phyloP scores from a whole-genome alignment of 805 yeast genomes.

The Monosporozyma solicola region DNA sequence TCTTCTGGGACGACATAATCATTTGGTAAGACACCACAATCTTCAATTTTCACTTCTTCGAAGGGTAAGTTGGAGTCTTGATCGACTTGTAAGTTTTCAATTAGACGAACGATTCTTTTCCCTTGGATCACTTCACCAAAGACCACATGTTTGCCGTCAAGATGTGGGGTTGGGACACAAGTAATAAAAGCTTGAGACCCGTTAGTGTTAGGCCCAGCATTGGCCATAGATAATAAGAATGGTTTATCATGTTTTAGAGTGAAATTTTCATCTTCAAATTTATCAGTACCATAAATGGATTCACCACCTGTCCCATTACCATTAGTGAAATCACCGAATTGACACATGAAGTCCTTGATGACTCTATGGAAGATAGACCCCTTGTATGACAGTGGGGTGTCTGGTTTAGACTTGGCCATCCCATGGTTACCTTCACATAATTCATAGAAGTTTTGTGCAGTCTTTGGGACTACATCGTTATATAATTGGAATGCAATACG shows the following conservation, averaged over 20 bases:
- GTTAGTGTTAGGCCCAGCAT: slow-evolving; percentile 87
- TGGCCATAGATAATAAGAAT: slow-evolving; percentile 85
- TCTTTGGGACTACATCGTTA: slow-evolving; percentile 70
- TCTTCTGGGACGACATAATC: slow-evolving; percentile 42
- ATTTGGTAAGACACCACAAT: slow-evolving; percentile 67
- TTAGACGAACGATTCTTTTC: slow-evolving; percentile 58
- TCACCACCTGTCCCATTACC: slow-evolving; percentile 89
- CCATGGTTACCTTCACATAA: slow-evolving; percentile 83
- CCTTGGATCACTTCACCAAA: slow-evolving; percentile 70
- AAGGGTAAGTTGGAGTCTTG: slow-evolving; percentile 62
- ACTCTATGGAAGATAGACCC: slow-evolving; percentile 91
- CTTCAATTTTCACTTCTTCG: slow-evolving; percentile 58
- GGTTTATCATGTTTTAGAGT: slow-evolving; percentile 64
- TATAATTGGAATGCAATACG: slow-evolving; percentile 70
- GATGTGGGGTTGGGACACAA: slow-evolving; percentile 68
- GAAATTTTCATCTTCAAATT: slow-evolving; percentile 56
- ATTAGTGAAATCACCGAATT: slow-evolving; percentile 87
- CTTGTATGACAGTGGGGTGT: slow-evolving; percentile 59
- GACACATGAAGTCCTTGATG: slow-evolving; percentile 82
- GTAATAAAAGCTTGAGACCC: slow-evolving; percentile 89
- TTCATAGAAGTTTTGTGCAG: slow-evolving; percentile 84
- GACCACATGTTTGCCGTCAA: slow-evolving; percentile 71
- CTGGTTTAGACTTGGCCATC: slow-evolving; percentile 18
- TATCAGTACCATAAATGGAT: slow-evolving; percentile 61
- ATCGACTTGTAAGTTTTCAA: slow-evolving; percentile 61